Percentiles rank a stretch among this genome's conserved stretches.
Conservation (phyloP, 768 basidiomycete species). For the Lyophyllum atratum region DNA sequence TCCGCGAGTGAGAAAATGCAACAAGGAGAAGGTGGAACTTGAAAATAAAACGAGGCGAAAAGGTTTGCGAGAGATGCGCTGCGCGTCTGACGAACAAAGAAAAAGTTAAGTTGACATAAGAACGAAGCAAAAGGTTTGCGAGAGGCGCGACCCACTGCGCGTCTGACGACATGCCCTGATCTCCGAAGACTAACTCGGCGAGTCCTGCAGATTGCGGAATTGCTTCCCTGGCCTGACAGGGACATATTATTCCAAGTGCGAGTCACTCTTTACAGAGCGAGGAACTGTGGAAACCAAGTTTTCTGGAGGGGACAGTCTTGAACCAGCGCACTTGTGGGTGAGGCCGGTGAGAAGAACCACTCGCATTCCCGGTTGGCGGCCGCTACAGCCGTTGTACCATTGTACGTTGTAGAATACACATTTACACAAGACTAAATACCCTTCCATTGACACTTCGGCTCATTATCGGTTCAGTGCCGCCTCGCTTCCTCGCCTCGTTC, state of each 20-base stretch:
- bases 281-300: conserved; percentile 83
- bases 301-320: conserved; percentile 94
- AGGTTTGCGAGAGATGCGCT: too few relatives aligned
- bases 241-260: conserved; percentile 80
- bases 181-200: conserved; percentile 94
- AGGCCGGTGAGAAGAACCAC: conserved; percentile 62
- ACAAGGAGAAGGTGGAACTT: too few relatives aligned
- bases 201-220: conserved; percentile 88
- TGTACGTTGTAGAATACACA: conserved; percentile 14
- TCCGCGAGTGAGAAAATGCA: too few relatives aligned
- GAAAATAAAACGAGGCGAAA: too few relatives aligned
- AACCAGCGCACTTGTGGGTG: conserved; percentile 82
- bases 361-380: conserved; percentile 83
- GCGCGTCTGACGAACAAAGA: too few relatives aligned
- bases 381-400: conserved; percentile 80
- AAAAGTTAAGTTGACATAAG: not conserved
- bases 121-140: conserved; percentile 70
- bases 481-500: not conserved
- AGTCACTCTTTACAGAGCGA: conserved; percentile 62
- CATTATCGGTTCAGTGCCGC: not conserved
- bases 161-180: conserved; percentile 84
- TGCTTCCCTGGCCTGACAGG: conserved; percentile 89
- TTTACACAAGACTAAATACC: not conserved
- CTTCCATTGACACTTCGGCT: not conserved
- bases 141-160: conserved; percentile 76